Evolutionary conservation across 495 filamentous ascomycete species (phyloP), one percentile per base, ranked within the genome.

Genomic region (Hyaloscypha hepaticicola): DNA sequence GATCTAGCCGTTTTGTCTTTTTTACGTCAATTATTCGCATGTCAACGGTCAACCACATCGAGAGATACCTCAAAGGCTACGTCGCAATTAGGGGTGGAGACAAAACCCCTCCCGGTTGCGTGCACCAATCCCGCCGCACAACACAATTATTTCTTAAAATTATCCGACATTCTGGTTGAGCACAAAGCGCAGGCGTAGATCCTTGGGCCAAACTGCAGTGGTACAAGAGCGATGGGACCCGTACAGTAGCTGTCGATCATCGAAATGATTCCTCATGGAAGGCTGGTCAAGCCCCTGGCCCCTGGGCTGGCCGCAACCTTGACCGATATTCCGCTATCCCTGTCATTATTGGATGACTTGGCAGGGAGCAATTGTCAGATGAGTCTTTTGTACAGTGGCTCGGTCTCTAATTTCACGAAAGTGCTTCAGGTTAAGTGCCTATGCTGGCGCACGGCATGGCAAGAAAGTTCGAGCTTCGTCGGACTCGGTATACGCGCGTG

Each of bases 161-260:
- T 60, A 60, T 60, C 58, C 58, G 58, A 14, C 38, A 60, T 28
- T 51, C 38, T 60, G 58, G 58, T 49, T 60, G 38, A 49, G 38
- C 34, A 60, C 58, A 60, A 51, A 60, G 41, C 58, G 58, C 38
- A 50, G 38, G 58, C 41, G 58, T 60, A 49, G 58, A 60, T 60
- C 58, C n/a, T 33, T 41, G 29, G n/a, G 56, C 56, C 16, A 38
- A 45, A 58, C 29, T 14, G 41, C 38, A 22, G 41, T 60, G 58
- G 58, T 60, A 60, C n/a, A n/a, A n/a, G n/a, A n/a, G 58, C 58
- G 58, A 60, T 29, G 21, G 58, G 34, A 11, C 21, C 56, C 56
- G n/a, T 27, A 38, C 56, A 31, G n/a, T 27, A 38, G 41, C 28
- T 38, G 24, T 34, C 58, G 58, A 60, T 60, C 58, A 60, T 60